Evolutionary conservation across 2,329 filamentous ascomycete species (phyloP).

Genomic region (Aspergillus novoparasiticus): DNA sequence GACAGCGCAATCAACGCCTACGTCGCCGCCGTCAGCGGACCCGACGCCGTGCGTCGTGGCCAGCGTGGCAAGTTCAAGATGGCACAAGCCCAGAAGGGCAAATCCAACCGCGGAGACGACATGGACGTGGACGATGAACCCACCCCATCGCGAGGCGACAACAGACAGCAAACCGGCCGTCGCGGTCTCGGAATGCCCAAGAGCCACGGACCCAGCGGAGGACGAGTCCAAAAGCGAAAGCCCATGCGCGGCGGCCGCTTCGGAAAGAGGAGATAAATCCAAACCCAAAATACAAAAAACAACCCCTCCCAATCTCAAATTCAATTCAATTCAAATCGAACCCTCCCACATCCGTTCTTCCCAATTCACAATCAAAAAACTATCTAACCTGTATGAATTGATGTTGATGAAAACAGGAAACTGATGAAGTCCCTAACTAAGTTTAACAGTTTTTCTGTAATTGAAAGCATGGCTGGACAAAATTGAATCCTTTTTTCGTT

Average conservation of each 20-base stretch:
- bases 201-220: conserved; percentile 26
- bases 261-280: conserved; percentile 3
- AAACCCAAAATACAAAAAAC: background rate
- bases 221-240: conserved; percentile 28
- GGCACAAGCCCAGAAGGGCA: conserved; percentile 46
- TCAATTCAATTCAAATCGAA: background rate
- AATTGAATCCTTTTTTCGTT: background rate
- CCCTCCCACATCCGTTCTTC: background rate
- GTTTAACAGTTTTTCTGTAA: background rate
- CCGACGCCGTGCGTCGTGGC: conserved; percentile 59
- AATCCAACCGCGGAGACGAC: conserved; percentile 42
- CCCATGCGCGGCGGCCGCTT: conserved; percentile 12
- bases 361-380: background rate
- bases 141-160: background rate
- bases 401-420: conserved; percentile 7
- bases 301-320: background rate
- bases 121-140: conserved; percentile 41
- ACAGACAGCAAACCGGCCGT: conserved; percentile 15
- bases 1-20: conserved; percentile 59
- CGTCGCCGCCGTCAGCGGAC: conserved; percentile 61
- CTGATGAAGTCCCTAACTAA: background rate
- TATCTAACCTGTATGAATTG: conserved; percentile 2
- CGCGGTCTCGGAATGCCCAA: conserved; percentile 33
- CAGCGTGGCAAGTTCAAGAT: conserved; percentile 65
- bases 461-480: conserved; percentile 4